Evolutionary conservation across 2,329 filamentous ascomycete genomes (phyloP).

Genomic region (Paraconiothyrium sp.): DNA sequence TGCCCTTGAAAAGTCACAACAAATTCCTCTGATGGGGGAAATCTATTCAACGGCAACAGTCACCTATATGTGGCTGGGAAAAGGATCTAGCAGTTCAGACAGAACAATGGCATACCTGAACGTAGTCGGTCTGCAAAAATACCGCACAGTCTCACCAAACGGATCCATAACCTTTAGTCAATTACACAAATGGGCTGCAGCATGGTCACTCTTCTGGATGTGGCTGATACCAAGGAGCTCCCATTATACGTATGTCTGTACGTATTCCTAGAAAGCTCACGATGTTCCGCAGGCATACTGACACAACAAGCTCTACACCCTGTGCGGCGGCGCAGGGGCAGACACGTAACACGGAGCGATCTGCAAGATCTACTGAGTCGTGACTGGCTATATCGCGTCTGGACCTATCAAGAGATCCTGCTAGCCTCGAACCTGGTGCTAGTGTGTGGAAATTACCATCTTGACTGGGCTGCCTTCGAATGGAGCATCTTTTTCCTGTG

Average conservation of each 20-base stretch:
- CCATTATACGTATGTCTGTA: too few relatives aligned
- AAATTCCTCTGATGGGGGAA: conserved; percentile 20
- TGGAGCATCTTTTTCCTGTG: conserved; percentile 1
- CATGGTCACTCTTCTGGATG: neutral
- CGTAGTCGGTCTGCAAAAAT: neutral
- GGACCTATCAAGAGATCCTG: conserved; percentile 19
- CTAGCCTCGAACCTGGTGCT: conserved; percentile 1
- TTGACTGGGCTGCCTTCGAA: conserved; percentile 9
- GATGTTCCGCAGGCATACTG: too few relatives aligned
- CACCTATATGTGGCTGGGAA: conserved; percentile 18
- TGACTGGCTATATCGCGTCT: conserved; percentile 8
- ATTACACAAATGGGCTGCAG: neutral
- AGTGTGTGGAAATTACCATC: conserved; percentile 9
- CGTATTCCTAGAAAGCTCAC: too few relatives aligned
- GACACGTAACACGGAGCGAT: too few relatives aligned
- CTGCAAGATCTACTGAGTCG: conserved; percentile 1
- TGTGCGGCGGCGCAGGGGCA: too few relatives aligned
- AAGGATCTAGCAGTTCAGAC: conserved; percentile 11
- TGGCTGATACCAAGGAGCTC: too few relatives aligned
- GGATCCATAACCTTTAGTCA: too few relatives aligned
- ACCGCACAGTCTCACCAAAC: neutral
- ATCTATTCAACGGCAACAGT: conserved; percentile 17
- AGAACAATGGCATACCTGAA: conserved; percentile 15
- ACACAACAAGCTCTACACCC: too few relatives aligned
- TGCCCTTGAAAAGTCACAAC: conserved; percentile 10